Base-by-base conservation (phyloP, 106 monocot genomes). In the Allium fistulosum region DNA sequence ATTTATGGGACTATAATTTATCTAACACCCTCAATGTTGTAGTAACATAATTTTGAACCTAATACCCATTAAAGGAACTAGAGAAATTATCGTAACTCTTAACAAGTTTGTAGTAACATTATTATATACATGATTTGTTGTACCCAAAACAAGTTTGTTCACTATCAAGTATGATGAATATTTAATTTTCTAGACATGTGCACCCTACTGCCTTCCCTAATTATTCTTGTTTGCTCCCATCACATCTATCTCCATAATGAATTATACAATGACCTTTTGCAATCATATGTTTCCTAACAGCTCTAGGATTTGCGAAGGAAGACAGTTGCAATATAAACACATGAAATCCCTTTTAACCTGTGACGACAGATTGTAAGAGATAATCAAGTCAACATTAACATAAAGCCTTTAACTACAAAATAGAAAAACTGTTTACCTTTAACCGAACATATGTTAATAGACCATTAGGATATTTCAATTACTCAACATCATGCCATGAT, bases 261-360 rank as follows among this genome's bases (percentile, higher is more conserved):
- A 99, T 79, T 77, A 85, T 89, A 69, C 90, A 99, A 71, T 99
- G 99, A 8, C 87, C 83, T 75, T 99, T 99, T 27, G 93, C 99
- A 58, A 87, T 76, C 99, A 99, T 99, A 66, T 99, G 99, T 49
- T 99, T 99, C 63, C 99, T 83, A 8, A 93, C 92, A 62, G 93
- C 67, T 99, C 99, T 81, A 93, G 51, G 76, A 92, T 99, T 61
- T 93, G 93, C 48, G 90, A 99, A 61, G 93, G 85, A 47, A 80
- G 84, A 62, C 86, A 83, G 69, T 93, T 99, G 75, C 93, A 99
- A 64, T 93, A 99, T 47, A 93, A 78, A 71, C 93, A 99, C 61
- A 66, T 81, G 74, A 85, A 99, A 78, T 99, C 99, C 72, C 90
- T 84, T 52, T 68, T 93, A 26, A 99, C 90, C 92, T 93, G 62